phyloP scores from a whole-genome alignment of 2,329 filamentous ascomycete genomes.

The Cryphonectria radicalis region DNA sequence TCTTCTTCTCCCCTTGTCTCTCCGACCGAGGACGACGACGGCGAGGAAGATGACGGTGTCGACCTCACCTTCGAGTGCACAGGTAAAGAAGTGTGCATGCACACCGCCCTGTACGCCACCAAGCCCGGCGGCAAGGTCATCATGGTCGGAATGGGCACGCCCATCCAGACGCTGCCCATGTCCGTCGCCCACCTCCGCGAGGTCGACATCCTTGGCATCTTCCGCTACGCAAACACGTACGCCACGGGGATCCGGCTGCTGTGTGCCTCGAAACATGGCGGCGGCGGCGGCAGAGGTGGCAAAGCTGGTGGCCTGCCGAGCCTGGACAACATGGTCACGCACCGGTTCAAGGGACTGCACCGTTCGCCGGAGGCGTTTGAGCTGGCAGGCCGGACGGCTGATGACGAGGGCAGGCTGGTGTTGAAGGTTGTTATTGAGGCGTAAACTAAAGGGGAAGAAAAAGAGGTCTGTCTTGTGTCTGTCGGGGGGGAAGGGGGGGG shows the following conservation, averaged over 20 bases:
- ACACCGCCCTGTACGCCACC: conserved; percentile 74
- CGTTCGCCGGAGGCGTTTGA: conserved; percentile 68
- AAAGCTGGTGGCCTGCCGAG: conserved; percentile 57
- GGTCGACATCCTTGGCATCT: conserved; percentile 78
- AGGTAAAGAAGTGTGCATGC: conserved; percentile 75
- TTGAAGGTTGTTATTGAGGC: conserved; percentile 72
- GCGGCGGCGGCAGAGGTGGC: conserved; percentile 35
- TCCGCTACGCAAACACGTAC: conserved; percentile 79
- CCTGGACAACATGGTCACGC: conserved; percentile 74
- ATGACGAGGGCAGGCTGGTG: conserved; percentile 69
- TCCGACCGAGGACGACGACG: conserved; percentile 39
- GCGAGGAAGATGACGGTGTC: conserved; percentile 66
- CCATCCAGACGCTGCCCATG: conserved; percentile 74
- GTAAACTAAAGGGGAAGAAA: conserved; percentile 36
- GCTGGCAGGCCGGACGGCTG: conserved; percentile 69
- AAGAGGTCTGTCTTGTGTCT: not conserved
- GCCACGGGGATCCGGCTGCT: conserved; percentile 68
- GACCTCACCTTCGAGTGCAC: conserved; percentile 78
- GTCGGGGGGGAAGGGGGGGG: not conserved
- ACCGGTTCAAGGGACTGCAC: conserved; percentile 68
- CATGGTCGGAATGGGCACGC: conserved; percentile 80
- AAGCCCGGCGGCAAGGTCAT: conserved; percentile 72
- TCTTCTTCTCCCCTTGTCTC: conserved; percentile 30
- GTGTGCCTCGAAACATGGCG: conserved; percentile 48
- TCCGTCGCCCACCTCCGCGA: conserved; percentile 74